A percentile compares a stretch with the other conserved stretches of the same genome.
Conservation (phyloP, 1,284 basidiomycete species). For the Earliella scabrosa region DNA sequence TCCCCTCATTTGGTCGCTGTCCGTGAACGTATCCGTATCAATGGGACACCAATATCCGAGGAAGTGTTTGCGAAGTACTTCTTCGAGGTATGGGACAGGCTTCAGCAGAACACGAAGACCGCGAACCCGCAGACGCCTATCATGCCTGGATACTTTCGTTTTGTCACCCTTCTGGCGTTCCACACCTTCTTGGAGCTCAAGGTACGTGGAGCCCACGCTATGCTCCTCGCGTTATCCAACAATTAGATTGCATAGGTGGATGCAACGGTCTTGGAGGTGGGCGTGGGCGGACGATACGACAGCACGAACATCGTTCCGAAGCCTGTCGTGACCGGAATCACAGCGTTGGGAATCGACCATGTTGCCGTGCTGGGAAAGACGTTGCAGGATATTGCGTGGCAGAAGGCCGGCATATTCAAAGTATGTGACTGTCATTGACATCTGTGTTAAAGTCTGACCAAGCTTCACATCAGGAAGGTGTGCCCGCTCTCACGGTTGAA, state of each 20-base stretch:
- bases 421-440: conserved; percentile 35
- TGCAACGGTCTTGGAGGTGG: conserved; percentile 95
- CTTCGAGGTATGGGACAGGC: conserved; percentile 94
- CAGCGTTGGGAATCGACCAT: conserved; percentile 94
- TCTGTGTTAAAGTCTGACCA: not conserved
- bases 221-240: not conserved
- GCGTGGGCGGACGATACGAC: conserved; percentile 94
- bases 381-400: conserved; percentile 88
- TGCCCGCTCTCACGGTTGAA: conserved; percentile 84
- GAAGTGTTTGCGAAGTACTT: conserved; percentile 90
- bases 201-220: conserved; percentile 40
- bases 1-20: conserved; percentile 97
- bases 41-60: conserved; percentile 90
- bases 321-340: conserved; percentile 89
- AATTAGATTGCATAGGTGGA: conserved; percentile 55
- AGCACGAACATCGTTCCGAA: conserved; percentile 95
- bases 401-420: conserved; percentile 99
- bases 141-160: conserved; percentile 95
- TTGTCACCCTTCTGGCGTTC: conserved; percentile 91
- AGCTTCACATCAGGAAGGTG: conserved; percentile 57
- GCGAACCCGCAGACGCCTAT: conserved; percentile 60
- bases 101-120: conserved; percentile 72
- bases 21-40: conserved; percentile 93
- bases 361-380: conserved; percentile 91
- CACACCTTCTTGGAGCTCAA: conserved; percentile 86